Evolutionary conservation across 805 yeast genomes (phyloP).

Genomic region (Sugiyamaella chiloensis): DNA sequence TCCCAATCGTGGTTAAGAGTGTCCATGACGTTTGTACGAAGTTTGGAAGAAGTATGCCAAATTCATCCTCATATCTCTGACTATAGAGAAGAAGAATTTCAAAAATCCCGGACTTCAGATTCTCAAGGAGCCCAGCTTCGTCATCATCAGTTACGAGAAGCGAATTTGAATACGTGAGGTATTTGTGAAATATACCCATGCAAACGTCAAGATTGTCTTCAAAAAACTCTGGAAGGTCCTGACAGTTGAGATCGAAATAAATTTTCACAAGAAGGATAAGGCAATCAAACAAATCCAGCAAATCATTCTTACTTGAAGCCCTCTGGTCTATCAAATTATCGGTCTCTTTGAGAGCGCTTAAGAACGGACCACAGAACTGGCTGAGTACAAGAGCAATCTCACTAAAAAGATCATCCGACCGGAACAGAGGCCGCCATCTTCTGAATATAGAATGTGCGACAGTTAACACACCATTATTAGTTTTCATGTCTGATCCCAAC

Average conservation of each 20-base stretch:
- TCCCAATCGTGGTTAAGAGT: slow-evolving; percentile 60
- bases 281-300: slow-evolving; percentile 63
- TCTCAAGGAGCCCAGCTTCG: slow-evolving; percentile 64
- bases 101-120: slow-evolving; percentile 75
- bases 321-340: slow-evolving; percentile 59
- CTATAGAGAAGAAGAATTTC: slow-evolving; percentile 84
- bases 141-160: slow-evolving; percentile 55
- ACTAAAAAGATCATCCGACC: slow-evolving; percentile 82
- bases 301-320: slow-evolving; percentile 44
- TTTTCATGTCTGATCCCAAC: slow-evolving; percentile 65
- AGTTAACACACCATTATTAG: slow-evolving; percentile 78
- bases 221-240: slow-evolving; percentile 96
- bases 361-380: slow-evolving; percentile 76
- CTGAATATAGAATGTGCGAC: slow-evolving; percentile 96
- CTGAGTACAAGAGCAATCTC: slow-evolving; percentile 86
- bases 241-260: slow-evolving; percentile 92
- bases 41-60: slow-evolving; percentile 68
- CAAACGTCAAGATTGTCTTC: slow-evolving; percentile 81
- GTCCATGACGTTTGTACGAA: slow-evolving; percentile 85
- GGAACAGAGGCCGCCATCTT: slow-evolving; percentile 92
- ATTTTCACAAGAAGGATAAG: slow-evolving; percentile 70
- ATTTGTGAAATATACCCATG: slow-evolving; percentile 79
- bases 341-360: slow-evolving; percentile 61
- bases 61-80: slow-evolving; percentile 87
- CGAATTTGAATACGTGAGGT: slow-evolving; percentile 58